phyloP scores from a whole-genome alignment of 164 flowering plant species.

The Magnolia changhungtana region DNA sequence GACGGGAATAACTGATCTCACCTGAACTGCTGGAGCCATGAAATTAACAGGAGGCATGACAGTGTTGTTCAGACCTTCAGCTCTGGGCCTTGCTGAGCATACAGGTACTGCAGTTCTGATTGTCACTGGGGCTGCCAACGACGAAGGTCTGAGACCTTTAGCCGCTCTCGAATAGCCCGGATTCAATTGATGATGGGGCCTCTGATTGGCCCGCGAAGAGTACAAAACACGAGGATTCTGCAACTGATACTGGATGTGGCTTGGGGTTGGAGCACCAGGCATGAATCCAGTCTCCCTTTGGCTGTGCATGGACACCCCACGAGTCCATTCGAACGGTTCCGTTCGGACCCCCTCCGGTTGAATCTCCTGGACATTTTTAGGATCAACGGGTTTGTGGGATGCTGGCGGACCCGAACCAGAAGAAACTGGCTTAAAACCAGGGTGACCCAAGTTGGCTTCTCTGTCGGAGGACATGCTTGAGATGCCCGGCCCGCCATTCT shows the following conservation, averaged over 20 bases:
- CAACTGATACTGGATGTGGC: conserved; percentile 7
- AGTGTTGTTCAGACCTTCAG: conserved; percentile 12
- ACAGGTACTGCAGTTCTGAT: conserved; percentile 25
- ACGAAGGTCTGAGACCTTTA: conserved; percentile 14
- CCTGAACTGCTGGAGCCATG: conserved; percentile 57
- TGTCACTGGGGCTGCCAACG: conserved; percentile 26
- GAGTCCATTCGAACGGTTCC: conserved; percentile 11
- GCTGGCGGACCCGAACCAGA: not conserved
- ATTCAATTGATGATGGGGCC: conserved; percentile 15
- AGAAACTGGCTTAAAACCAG: not conserved
- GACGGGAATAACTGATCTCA: conserved; percentile 53
- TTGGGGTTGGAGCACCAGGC: conserved; percentile 3
- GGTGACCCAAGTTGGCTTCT: conserved; percentile 17
- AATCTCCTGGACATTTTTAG: conserved; percentile 7
- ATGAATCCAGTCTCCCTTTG: conserved; percentile 11
- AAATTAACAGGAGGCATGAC: conserved; percentile 11
- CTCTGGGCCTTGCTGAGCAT: conserved; percentile 19
- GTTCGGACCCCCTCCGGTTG: conserved; percentile 16
- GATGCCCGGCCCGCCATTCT: conserved; percentile 5
- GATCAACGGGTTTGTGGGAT: not conserved
- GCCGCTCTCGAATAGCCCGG: conserved; percentile 5
- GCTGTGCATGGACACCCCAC: conserved; percentile 1
- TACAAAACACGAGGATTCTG: conserved; percentile 15
- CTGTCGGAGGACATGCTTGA: not conserved
- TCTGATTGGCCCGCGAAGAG: conserved; percentile 13